A percentile compares a stretch with the other conserved stretches of the same genome.
phyloP scores from a whole-genome alignment of 2,329 filamentous ascomycete genomes.

The Fusarium agapanthi region DNA sequence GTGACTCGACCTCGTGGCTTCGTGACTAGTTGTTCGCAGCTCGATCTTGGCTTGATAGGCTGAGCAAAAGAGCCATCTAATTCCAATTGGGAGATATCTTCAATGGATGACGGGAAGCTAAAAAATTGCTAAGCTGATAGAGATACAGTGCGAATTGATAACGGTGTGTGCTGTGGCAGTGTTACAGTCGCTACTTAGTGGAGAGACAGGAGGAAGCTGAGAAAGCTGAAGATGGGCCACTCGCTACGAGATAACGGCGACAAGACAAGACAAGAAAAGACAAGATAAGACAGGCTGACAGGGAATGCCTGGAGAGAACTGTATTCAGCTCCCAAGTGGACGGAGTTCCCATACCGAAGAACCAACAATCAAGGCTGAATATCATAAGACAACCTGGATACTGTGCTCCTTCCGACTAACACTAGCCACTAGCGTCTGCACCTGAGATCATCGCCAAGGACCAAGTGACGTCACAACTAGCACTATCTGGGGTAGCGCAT shows the following conservation, averaged over 20 bases:
- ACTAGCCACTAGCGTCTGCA: conserved; percentile 23
- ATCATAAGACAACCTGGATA: neutral
- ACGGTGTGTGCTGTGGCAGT: conserved; percentile 1
- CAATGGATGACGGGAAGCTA: neutral
- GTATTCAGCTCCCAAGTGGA: neutral
- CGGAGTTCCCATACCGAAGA: neutral
- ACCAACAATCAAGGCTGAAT: conserved; percentile 13
- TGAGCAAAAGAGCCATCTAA: neutral
- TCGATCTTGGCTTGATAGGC: neutral
- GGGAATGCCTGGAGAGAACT: neutral
- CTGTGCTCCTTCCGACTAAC: conserved; percentile 1
- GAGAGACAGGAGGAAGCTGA: conserved; percentile 10
- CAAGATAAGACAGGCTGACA: neutral
- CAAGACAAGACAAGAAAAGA: neutral
- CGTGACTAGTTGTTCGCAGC: conserved; percentile 2
- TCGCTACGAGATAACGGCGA: neutral
- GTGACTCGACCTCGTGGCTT: neutral
- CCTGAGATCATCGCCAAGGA: conserved; percentile 38
- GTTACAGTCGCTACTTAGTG: neutral
- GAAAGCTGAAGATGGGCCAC: neutral
- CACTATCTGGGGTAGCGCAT: conserved; percentile 38
- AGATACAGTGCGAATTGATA: conserved; percentile 34
- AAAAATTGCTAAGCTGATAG: neutral
- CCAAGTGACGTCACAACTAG: conserved; percentile 37
- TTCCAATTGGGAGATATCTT: conserved; percentile 11